Evolutionary conservation across 257 asterid species (phyloP).

Genomic region (Ajuga chamaepitys): DNA sequence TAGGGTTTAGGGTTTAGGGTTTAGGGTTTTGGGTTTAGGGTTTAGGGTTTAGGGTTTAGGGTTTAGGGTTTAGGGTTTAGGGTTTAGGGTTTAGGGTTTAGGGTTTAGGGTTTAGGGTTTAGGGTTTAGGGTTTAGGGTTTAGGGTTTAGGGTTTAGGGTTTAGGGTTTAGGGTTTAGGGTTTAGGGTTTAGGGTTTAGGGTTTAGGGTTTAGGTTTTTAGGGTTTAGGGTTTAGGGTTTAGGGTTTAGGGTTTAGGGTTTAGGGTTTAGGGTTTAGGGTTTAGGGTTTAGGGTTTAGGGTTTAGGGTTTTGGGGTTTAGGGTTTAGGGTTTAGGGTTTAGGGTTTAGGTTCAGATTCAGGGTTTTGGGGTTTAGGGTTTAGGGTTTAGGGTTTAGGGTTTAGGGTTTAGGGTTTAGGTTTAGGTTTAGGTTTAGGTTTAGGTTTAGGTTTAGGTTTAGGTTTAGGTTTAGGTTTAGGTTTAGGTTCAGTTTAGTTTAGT

Average conservation of each 20-base stretch:
- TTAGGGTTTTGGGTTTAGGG: too few species aligned
- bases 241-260: slow-evolving; percentile 13
- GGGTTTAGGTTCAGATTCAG: slow-evolving; percentile 14
- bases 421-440: slow-evolving; percentile 12
- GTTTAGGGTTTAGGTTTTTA: not conserved
- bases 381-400: too few species aligned
- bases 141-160: too few species aligned
- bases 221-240: slow-evolving; percentile 8
- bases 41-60: too few species aligned
- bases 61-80: too few species aligned
- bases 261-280: slow-evolving; percentile 9
- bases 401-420: too few species aligned
- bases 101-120: too few species aligned
- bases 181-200: slow-evolving; percentile 10
- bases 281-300: slow-evolving; percentile 9
- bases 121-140: too few species aligned
- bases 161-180: slow-evolving; percentile 12
- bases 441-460: slow-evolving; percentile 22
- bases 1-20: too few species aligned
- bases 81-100: too few species aligned
- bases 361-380: not conserved
- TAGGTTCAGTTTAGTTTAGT: not conserved
- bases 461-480: slow-evolving; percentile 15
- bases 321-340: slow-evolving; percentile 18
- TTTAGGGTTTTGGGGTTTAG: slow-evolving; percentile 13